Evolutionary conservation across 2,329 filamentous ascomycete genomes (phyloP), one percentile per base, ranked within the genome.

Genomic region (Chaetomiaceae sp.): DNA sequence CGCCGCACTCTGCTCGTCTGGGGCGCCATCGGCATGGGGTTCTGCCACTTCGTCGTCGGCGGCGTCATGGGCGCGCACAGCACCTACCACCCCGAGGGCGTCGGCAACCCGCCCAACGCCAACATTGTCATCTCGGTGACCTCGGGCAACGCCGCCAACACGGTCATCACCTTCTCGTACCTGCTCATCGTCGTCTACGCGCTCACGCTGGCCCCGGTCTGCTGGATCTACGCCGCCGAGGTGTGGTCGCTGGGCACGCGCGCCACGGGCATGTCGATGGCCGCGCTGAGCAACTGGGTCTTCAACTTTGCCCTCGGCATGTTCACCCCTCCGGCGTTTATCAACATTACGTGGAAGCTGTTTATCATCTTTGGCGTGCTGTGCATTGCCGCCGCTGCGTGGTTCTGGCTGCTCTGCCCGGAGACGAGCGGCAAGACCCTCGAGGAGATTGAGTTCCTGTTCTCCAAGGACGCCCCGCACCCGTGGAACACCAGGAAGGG

Each of bases 171-270:
- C 18, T 85, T 85, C 61, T 81, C 77, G 45, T 86, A 85, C 64
- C 73, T 86, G 14, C 75, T 86, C 53, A 80, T 85, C 61, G 75
- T 84, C 59, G 72, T 82, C 57, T 86, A 86, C 63, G 78, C 80
- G 1, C 70, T 84, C n/a, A 85, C 81, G 0, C 74, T 83, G 16
- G 82, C 81, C 0, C 81, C 82, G 0, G 78, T 84, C 3, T 80
- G 77, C 49, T 86, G 83, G 82, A 76, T 85, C 40, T 86, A 87
- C 60, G 78, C 80, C 0, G 79, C 81, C 14, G 84, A 87, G 66
- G 78, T 84, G 2, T 85, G 79, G 77, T 81, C 79, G 0, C 71
- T 84, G 2, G 78, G 80, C 54, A 81, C 79, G 0, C 76, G 82
- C 30, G 81, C 80, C 2, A 78, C 74, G 2, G 81, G 80, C 18